Evolutionary conservation across 2,329 filamentous ascomycete species (phyloP).

Genomic region (Penicillium olsonii): DNA sequence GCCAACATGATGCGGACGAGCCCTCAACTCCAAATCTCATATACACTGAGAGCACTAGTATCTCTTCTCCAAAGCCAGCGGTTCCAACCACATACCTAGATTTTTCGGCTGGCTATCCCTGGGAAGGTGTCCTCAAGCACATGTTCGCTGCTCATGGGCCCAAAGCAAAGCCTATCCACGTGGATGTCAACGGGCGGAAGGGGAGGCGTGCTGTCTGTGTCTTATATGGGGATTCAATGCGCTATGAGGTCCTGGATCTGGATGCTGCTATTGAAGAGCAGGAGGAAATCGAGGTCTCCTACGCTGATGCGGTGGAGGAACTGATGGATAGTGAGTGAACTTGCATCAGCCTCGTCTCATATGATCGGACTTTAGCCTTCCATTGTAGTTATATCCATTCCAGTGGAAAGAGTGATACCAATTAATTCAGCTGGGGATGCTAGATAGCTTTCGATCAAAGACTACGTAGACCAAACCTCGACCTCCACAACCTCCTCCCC

Average conservation of each 20-base stretch:
- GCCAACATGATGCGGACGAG: slow-evolving; percentile 8
- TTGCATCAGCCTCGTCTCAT: background rate
- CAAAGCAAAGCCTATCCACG: slow-evolving; percentile 49
- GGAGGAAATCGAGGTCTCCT: slow-evolving; percentile 30
- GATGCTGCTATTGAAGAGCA: slow-evolving; percentile 44
- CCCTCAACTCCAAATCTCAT: slow-evolving; percentile 10
- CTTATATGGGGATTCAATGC: slow-evolving; percentile 54
- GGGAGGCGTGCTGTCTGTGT: slow-evolving; percentile 57
- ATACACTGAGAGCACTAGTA: slow-evolving; percentile 22
- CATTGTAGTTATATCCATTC: no score
- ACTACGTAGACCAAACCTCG: background rate
- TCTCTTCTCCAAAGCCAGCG: slow-evolving; percentile 14
- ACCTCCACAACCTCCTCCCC: slow-evolving; percentile 18
- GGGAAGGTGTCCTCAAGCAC: slow-evolving; percentile 43
- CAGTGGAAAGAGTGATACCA: no score
- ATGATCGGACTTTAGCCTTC: background rate
- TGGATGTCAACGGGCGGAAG: slow-evolving; percentile 59
- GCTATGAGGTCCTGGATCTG: slow-evolving; percentile 60
- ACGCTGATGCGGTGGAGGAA: slow-evolving; percentile 19
- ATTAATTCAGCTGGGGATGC: no score
- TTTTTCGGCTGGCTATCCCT: slow-evolving; percentile 16
- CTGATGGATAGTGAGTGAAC: background rate
- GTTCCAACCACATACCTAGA: slow-evolving; percentile 19
- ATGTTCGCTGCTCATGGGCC: slow-evolving; percentile 46
- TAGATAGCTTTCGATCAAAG: background rate